These are phyloP conservation scores for Boletus sp. DNA, from an alignment of 768 basidiomycete genomes.

Conservation along the genomic window DNA sequence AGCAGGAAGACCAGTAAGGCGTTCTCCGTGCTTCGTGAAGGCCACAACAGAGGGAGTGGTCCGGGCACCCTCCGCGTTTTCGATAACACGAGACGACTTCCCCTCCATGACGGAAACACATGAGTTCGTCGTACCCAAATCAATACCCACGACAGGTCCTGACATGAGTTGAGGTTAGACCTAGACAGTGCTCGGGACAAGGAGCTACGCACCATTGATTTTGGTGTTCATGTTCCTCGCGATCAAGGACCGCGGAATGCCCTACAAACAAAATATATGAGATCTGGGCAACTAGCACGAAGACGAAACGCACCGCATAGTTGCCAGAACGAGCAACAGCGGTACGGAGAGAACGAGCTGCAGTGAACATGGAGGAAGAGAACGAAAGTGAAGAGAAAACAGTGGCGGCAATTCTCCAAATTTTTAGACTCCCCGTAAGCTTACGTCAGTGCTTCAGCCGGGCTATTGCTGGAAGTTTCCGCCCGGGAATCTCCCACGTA, in stretches of 20 bases:
- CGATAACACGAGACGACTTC: constrained; percentile 90
- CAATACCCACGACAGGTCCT: constrained; percentile 95
- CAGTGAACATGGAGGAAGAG: constrained; percentile 68
- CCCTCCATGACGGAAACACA: constrained; percentile 96
- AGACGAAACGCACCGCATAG: constrained; percentile 53
- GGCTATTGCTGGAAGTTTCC: constrained; percentile 14
- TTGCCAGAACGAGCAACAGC: constrained; percentile 58
- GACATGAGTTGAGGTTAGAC: neutral
- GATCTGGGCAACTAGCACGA: neutral
- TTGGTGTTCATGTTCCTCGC: constrained; percentile 96
- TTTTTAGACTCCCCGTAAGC: constrained; percentile 41
- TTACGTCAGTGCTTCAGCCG: constrained; percentile 24
- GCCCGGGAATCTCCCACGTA: constrained; percentile 8
- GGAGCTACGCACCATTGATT: constrained; percentile 64
- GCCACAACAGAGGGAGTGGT: constrained; percentile 99
- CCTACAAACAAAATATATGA: constrained; percentile 37
- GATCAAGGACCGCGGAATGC: constrained; percentile 67
- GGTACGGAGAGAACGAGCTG: constrained; percentile 61
- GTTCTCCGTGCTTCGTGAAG: constrained; percentile 98
- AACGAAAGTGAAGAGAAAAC: constrained; percentile 32
- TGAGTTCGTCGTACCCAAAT: constrained; percentile 92
- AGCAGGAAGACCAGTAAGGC: constrained; percentile 92
- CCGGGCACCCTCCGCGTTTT: constrained; percentile 96
- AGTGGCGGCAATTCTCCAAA: constrained; percentile 40
- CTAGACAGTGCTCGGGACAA: neutral